These are phyloP conservation scores for Aspergillus phoenicis DNA, from an alignment of 2,329 filamentous ascomycete species.

Conservation along the genomic window DNA sequence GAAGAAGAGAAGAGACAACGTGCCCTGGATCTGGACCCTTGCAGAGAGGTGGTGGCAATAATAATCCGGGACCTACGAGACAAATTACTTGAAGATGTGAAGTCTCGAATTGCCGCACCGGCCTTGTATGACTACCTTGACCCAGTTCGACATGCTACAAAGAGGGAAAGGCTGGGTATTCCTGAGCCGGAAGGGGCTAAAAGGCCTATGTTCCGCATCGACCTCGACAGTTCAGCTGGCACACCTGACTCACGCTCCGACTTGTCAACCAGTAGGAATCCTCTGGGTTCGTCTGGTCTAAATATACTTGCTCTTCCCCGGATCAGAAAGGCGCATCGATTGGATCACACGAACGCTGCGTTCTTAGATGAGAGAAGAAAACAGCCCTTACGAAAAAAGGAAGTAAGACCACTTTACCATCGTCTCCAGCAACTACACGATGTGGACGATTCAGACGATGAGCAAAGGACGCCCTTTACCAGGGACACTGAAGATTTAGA, in stretches of 20 bases:
- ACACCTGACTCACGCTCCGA: slow-evolving; percentile 60
- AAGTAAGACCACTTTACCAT: slow-evolving; percentile 80
- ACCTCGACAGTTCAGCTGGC: slow-evolving; percentile 62
- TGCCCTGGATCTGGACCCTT: slow-evolving; percentile 88
- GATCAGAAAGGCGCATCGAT: slow-evolving; percentile 68
- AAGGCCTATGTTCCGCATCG: slow-evolving; percentile 58
- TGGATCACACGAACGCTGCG: slow-evolving; percentile 61
- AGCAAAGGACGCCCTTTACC: slow-evolving; percentile 66
- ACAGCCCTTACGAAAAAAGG: slow-evolving; percentile 58
- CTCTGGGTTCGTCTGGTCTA: slow-evolving; percentile 42
- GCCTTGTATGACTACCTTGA: slow-evolving; percentile 79
- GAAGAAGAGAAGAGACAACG: slow-evolving; percentile 89
- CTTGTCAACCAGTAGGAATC: slow-evolving; percentile 44
- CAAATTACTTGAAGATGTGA: slow-evolving; percentile 85
- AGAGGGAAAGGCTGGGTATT: slow-evolving; percentile 77
- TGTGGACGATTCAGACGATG: slow-evolving; percentile 85
- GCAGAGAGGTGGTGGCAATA: slow-evolving; percentile 76
- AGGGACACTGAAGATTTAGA: slow-evolving; percentile 84
- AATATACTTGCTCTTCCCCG: slow-evolving; percentile 70
- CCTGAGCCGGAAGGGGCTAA: slow-evolving; percentile 66
- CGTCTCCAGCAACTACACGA: slow-evolving; percentile 73
- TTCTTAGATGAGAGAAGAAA: slow-evolving; percentile 71
- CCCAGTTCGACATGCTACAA: slow-evolving; percentile 76
- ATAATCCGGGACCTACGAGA: slow-evolving; percentile 80
- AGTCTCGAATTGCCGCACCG: slow-evolving; percentile 80